Evolutionary conservation across 73 alveolate genomes (phyloP), one percentile per base, ranked within the genome.

Genomic region (Tetrahymena thermophila): DNA sequence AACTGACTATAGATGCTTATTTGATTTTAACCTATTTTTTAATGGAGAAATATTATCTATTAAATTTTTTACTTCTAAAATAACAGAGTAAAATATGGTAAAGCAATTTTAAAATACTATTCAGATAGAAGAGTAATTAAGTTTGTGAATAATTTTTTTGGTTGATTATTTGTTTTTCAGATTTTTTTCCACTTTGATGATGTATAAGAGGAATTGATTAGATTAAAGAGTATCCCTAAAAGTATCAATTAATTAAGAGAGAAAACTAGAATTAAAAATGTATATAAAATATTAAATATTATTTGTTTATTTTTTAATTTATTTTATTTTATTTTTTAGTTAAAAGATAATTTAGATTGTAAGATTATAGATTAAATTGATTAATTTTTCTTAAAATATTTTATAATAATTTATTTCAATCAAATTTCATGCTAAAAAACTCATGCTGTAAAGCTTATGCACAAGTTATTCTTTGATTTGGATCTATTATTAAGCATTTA

Each of bases 401-500:
- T 71, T 28, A 71, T 28, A 71, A 28, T 56, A 56, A 56, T 23
- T 56, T 10, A 23, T n/a, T 31, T 71, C 89, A 71, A 16, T 71
- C 89, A 95, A 97, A 94, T 28, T 96, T 85, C 84, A 85, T 94
- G 28, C 85, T 95, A 84, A 98, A 97, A 94, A 98, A 98, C 35
- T 85, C 84, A 96, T 98, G 99, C 21, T 93, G 37, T 35, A 98
- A 96, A 85, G 98, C 97, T 94, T 97, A 96, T 84, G 93, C 40
- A 21, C 99, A 98, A 34, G 97, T 55, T 4, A 98, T 98, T 84
- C 99, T 84, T 85, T 96, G 84, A 31, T 95, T 34, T 10, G 99
- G 99, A 94, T 98, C 99, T 31, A 97, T 93, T 23, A 44, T 93
- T 14, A 98, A 96, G 97, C 97, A 84, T 85, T 43, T 95, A 38